Evolutionary conservation across 371 early-diverging fungal species (phyloP), one percentile per base, ranked within the genome.

Genomic region (Antonospora locustae): DNA sequence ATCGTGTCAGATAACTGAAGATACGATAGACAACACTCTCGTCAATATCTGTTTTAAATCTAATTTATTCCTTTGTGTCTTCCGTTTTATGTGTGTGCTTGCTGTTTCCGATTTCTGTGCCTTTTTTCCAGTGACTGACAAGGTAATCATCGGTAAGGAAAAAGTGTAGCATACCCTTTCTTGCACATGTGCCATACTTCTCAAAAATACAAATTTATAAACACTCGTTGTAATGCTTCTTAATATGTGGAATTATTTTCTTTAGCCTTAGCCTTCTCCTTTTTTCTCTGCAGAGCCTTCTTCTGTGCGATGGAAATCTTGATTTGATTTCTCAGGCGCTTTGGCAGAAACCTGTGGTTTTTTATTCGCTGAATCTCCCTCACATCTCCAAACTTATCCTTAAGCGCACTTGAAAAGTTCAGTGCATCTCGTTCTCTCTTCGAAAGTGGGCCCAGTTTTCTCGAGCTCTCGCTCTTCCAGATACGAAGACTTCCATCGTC

Each of bases 401-500:
- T 90, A 69, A 96, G 78, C 38, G 83, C 81, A 20, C 83, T 80
- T 3, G 79, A 63, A 67, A 91, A 90, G 52, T 85, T 81, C 12
- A 85, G 56, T 24, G 83, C 77, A 19, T 80, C 78, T 50, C 82
- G 79, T 70, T 95, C 88, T 62, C 86, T 81, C 66, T 81, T 80
- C 30, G 71, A 61, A 68, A 75, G 49, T 73, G 28, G 69, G 50
- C 88, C 88, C 55, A 87, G 69, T 70, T 85, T 85, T 59, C 87
- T 85, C 2, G 82, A 80, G 2, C 91, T 90, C 14, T 82, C 76
- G 1, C 89, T 82, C 74, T 88, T 91, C 99, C 99, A 98, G 45
- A 96, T 55, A 45, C 99, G 82, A 55, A 98, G 76, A 68, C 87
- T 90, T 61, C 90, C 91, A 72, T 98, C 99, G 70, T 93, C 93